Evolutionary conservation across 2,329 filamentous ascomycete species (phyloP).

Genomic region (Didymella exigua): DNA sequence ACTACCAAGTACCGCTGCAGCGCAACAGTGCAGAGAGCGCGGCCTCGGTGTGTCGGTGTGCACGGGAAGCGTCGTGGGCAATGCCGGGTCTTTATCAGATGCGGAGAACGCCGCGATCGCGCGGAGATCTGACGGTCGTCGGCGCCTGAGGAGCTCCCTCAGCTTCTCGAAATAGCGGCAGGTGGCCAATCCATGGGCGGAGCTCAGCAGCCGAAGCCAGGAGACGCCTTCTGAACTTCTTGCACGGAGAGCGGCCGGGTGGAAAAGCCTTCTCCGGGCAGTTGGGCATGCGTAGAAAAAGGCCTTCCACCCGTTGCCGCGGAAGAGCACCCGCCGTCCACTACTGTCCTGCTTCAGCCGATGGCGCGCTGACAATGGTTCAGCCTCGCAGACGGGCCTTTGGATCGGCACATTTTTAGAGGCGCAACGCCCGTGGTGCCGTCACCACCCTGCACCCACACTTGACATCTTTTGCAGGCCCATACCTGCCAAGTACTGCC

Average conservation of each 20-base stretch:
- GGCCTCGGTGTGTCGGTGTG: background rate
- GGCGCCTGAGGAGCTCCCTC: conserved; percentile 12
- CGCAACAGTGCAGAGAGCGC: background rate
- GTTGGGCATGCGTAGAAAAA: too few species aligned
- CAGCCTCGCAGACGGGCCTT: conserved; percentile 14
- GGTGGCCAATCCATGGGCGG: conserved; percentile 2
- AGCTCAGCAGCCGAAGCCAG: conserved; percentile 4
- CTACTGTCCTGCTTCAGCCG: conserved; percentile 9
- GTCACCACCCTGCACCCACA: conserved; percentile 13
- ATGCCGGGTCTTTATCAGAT: conserved; percentile 13
- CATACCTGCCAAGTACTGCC: background rate
- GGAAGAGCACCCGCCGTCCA: conserved; percentile 8
- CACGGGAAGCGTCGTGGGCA: background rate
- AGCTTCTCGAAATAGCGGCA: conserved; percentile 10
- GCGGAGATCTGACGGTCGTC: conserved; percentile 1
- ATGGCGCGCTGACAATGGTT: conserved; percentile 11
- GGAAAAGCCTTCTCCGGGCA: conserved; percentile 5
- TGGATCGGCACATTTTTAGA: conserved; percentile 18
- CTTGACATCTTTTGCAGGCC: conserved; percentile 2
- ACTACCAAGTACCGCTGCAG: background rate
- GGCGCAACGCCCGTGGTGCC: conserved; percentile 13
- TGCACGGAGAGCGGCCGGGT: too few species aligned
- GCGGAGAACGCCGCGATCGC: conserved; percentile 8
- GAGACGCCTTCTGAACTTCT: background rate
- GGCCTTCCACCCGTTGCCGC: conserved; percentile 7